Base-by-base conservation (phyloP, 208 protist species). In the Novymonas esmeraldas region DNA sequence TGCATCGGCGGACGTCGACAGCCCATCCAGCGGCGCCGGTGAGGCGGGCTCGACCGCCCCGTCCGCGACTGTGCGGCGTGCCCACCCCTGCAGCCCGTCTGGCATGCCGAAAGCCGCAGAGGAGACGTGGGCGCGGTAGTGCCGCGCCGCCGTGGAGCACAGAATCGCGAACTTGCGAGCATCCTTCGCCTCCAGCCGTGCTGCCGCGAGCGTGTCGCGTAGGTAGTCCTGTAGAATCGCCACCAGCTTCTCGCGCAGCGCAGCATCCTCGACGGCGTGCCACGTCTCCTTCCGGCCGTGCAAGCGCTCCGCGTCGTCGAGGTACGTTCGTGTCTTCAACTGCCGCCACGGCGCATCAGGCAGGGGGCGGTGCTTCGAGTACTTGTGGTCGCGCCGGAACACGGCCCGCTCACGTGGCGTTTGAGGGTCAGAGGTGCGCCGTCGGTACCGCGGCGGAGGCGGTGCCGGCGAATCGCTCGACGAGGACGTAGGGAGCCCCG, bases 231-330 rank as follows among this genome's bases (percentile, higher is more conserved):
- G 83, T 54, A 96, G 64, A 45, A 93, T 80, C 10, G 86, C 72
- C 20, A 88, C 81, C 22, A 94, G 77, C 59, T 90, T 92, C 58
- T 93, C 88, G 1, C 85, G 74, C 63, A 95, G 50, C 48, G 74
- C 76, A 24, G 76, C 70, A 48, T 94, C 85, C 44, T 83, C 63
- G 5, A 89, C 76, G 9, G 55, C 58, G 61, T 82, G 73, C 89
- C 92, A 96, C 36, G 72, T 87, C 36, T 96, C 88, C 55, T 94
- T 96, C 18, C 92, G 73, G 16, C 92, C 92, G 71, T 95, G 92
- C 34, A 95, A 72, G 4, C 92, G 84, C 73, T 96, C 92, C 6
- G 92, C 92, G 61, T 96, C 92, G 61, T 96, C 92, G 46, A 96
- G 73, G 73, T 96, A 96, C 22, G 86, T 93, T 58, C 79, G 74